A percentile compares a stretch with the other conserved stretches of the same genome.
Conservation (phyloP, 139 green algal species). For the Chlamydomonas applanata region DNA sequence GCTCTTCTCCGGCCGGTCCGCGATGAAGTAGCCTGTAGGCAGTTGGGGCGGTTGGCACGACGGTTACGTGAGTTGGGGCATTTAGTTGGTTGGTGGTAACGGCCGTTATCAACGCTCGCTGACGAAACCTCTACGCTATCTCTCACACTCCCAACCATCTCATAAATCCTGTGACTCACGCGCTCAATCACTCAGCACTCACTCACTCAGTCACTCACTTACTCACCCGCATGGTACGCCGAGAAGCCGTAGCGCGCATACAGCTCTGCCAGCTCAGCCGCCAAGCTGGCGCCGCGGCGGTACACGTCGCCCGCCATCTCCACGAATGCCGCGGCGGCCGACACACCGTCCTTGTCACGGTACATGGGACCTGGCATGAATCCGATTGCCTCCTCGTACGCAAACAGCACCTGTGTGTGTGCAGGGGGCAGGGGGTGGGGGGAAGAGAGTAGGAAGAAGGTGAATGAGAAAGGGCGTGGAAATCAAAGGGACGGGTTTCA, state of each 20-base stretch:
- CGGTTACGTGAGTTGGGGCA: too few species aligned
- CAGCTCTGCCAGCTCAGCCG: constrained; percentile 29
- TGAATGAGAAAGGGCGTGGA: too few species aligned
- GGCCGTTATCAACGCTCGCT: too few species aligned
- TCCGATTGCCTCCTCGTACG: constrained; percentile 82
- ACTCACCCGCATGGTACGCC: not conserved
- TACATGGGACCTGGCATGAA: constrained; percentile 59
- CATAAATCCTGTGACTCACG: too few species aligned
- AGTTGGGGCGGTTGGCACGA: too few species aligned
- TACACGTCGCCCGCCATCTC: constrained; percentile 61
- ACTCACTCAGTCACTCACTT: too few species aligned
- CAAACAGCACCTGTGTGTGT: constrained; percentile 66
- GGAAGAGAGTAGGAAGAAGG: too few species aligned
- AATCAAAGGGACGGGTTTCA: not conserved
- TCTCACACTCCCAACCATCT: too few species aligned
- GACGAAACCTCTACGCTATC: too few species aligned
- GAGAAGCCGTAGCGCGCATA: constrained; percentile 22
- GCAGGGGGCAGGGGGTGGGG: not conserved
- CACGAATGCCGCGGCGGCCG: constrained; percentile 43
- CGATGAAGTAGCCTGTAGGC: constrained; percentile 62
- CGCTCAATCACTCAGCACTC: too few species aligned
- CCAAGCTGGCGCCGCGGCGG: constrained; percentile 9
- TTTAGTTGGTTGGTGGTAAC: too few species aligned
- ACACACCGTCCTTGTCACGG: constrained; percentile 73
- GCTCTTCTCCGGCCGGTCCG: constrained; percentile 44